Conservation (phyloP, 2,329 filamentous ascomycete genomes). For the Talaromyces marneffei region DNA sequence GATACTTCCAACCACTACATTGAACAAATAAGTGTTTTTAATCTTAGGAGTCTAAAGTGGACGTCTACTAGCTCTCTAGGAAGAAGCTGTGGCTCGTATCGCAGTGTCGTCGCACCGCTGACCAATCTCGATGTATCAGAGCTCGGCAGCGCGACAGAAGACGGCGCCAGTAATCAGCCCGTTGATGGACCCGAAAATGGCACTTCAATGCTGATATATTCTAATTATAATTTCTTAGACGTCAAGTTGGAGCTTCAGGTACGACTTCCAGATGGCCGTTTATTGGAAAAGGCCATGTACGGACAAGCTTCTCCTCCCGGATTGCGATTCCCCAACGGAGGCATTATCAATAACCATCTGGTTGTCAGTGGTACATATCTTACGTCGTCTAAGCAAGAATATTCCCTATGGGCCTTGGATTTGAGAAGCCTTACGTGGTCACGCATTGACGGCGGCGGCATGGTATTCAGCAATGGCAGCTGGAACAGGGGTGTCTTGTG, state of each 20-base stretch:
- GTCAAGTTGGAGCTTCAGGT: conserved; percentile 94
- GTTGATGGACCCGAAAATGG: conserved; percentile 34
- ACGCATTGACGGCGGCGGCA: conserved; percentile 88
- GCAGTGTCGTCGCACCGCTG: conserved; percentile 87
- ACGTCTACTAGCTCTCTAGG: conserved; percentile 80
- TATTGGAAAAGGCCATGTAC: conserved; percentile 80
- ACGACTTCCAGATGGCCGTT: conserved; percentile 71
- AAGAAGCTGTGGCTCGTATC: conserved; percentile 91
- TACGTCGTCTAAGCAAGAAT: conserved; percentile 96
- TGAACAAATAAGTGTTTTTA: conserved; percentile 97
- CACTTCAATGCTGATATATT: conserved; percentile 87
- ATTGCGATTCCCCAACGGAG: conserved; percentile 90
- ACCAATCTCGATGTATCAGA: conserved; percentile 40
- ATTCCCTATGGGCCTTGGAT: conserved; percentile 92
- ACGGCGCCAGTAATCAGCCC: conserved; percentile 34
- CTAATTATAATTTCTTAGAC: conserved; percentile 97
- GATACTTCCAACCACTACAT: conserved; percentile 99
- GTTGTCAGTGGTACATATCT: conserved; percentile 96
- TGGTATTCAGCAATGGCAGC: conserved; percentile 91
- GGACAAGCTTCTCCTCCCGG: conserved; percentile 82
- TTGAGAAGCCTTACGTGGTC: conserved; percentile 85
- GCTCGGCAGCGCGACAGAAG: conserved; percentile 36
- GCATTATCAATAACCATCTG: conserved; percentile 91
- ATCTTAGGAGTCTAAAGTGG: conserved; percentile 91
- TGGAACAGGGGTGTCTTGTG: conserved; percentile 96